Base-by-base conservation (phyloP, 257 asterid species). In the Leptodermis oblonga region DNA sequence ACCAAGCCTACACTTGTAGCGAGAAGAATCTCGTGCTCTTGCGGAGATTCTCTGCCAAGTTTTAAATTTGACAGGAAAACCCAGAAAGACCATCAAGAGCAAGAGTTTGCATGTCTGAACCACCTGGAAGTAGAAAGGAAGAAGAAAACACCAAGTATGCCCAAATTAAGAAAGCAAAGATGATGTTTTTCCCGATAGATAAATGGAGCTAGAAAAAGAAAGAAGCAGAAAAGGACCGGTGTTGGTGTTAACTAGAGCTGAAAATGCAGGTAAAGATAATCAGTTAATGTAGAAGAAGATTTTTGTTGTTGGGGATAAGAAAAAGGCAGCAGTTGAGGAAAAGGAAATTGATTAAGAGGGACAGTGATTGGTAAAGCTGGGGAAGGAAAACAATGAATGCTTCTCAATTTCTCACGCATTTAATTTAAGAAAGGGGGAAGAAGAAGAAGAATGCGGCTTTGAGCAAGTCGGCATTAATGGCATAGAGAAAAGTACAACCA, bases 391-490 rank as follows among this genome's bases (percentile, higher is more conserved):
- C 82, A 81, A 65, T 75, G 61, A 81, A 46, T 69, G 74, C 61
- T 61, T 52, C 12, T 22, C 25, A n/a, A 20, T 18, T 46, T 49
- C 10, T 49, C 79, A 65, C 73, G 82, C 78, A 82, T 79, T 78
- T 45, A 72, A 76, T n/a, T n/a, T n/a, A n/a, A n/a, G 70, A 46
- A 63, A 62, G 1, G 48, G 65, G 41, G 37, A 60, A 67, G 33
- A 59, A 51, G 36, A 20, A 55, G 56, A 71, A 17, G 39, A 17
- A n/a, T 45, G 13, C 53, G 30, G 33, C 6, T 49, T 33, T 46
- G 39, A 9, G 39, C 75, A 70, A 52, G 14, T n/a, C 42, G 34
- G 26, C 43, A 0, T 49, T 46, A 15, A 46, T 46, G 52, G 55
- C 55, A 49, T 26, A 49, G 25, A 49, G 10, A 46, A 17, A 46